These are phyloP conservation scores for Turnera subulata DNA, from an alignment of 345 rosid genomes.

Conservation along the genomic window DNA sequence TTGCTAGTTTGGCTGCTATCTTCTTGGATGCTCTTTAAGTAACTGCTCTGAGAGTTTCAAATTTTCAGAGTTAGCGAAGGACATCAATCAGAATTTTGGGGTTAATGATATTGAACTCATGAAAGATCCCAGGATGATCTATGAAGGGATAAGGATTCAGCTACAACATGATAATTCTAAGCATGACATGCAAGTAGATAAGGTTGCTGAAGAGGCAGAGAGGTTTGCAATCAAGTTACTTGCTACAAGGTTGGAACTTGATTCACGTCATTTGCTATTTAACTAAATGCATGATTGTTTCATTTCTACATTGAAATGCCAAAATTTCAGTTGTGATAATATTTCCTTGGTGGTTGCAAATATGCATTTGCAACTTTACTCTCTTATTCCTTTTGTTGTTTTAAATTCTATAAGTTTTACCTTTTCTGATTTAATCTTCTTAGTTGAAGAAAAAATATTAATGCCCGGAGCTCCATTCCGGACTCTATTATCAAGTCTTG, in stretches of 20 bases:
- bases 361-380: neutral
- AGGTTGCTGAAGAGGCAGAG: conserved; percentile 48
- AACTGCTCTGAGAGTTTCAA: neutral
- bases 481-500: too few relatives aligned
- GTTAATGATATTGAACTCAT: conserved; percentile 19
- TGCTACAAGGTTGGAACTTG: conserved; percentile 45
- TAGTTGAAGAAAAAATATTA: too few relatives aligned
- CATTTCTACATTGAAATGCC: neutral
- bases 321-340: neutral
- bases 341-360: neutral
- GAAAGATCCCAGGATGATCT: conserved; percentile 28
- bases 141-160: conserved; percentile 31
- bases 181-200: conserved; percentile 22
- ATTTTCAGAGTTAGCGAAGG: conserved; percentile 32
- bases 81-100: conserved; percentile 13
- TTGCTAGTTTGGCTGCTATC: neutral
- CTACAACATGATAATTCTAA: conserved; percentile 17
- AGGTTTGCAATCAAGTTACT: conserved; percentile 57
- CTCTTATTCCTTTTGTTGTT: neutral
- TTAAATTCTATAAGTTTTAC: too few relatives aligned
- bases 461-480: too few relatives aligned
- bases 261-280: conserved; percentile 4
- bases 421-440: too few relatives aligned
- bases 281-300: neutral
- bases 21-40: conserved; percentile 4